phyloP scores from a whole-genome alignment of 192 early-diverging fungal species.

The Podila epigama region DNA sequence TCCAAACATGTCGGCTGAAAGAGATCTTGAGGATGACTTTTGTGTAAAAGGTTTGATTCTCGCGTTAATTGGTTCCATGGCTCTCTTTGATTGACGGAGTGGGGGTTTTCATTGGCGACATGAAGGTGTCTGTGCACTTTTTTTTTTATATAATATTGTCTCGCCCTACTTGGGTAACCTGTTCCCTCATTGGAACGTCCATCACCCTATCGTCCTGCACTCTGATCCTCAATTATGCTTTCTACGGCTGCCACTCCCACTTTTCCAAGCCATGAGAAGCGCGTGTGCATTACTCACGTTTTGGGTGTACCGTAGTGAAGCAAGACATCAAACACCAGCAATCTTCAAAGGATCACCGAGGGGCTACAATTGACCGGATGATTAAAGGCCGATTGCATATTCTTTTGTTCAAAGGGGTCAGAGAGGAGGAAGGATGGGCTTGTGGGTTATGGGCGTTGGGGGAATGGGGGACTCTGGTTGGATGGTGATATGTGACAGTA shows the following conservation, averaged over 20 bases:
- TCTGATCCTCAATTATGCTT: not conserved
- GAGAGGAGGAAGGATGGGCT: not conserved
- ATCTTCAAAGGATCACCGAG: conserved; percentile 1
- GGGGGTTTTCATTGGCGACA: not conserved
- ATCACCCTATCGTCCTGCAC: not conserved
- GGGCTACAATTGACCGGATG: not conserved
- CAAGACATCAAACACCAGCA: not conserved
- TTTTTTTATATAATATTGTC: not conserved
- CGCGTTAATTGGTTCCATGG: not conserved
- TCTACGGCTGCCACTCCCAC: not conserved
- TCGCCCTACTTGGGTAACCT: not conserved
- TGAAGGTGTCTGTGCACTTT: too few species aligned
- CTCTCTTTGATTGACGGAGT: not conserved
- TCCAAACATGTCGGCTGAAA: too few species aligned
- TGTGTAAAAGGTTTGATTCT: conserved; percentile 51
- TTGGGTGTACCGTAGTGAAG: not conserved
- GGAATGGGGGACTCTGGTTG: too few species aligned
- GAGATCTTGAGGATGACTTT: not conserved
- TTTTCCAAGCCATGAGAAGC: not conserved
- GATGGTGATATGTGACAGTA: too few species aligned
- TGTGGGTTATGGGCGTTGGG: not conserved
- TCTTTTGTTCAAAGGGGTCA: not conserved
- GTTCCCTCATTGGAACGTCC: too few species aligned
- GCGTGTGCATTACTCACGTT: not conserved
- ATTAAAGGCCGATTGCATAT: conserved; percentile 1